Conservation (phyloP, 2,329 filamentous ascomycete species). For the Xylariales sp. region DNA sequence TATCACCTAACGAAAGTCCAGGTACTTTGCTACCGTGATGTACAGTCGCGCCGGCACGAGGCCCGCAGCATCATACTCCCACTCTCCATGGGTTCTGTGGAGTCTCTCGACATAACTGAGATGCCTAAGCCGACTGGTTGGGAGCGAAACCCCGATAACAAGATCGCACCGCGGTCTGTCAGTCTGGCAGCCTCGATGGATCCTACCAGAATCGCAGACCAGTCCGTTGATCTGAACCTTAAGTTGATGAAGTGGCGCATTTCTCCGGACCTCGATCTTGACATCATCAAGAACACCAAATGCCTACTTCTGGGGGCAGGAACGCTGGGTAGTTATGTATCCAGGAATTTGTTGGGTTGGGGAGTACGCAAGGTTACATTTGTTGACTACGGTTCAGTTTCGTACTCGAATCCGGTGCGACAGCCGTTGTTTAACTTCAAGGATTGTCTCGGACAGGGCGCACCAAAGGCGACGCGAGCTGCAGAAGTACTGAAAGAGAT, state of each 20-base stretch:
- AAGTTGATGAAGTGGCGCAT: conserved; percentile 99
- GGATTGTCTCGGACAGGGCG: conserved; percentile 83
- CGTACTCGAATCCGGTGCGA: conserved; percentile 92
- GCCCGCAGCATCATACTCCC: conserved; percentile 76
- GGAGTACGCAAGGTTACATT: conserved; percentile 94
- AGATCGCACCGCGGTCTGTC: conserved; percentile 71
- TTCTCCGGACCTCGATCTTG: conserved; percentile 80
- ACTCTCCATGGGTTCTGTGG: conserved; percentile 49
- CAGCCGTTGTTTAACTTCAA: conserved; percentile 89
- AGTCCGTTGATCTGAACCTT: conserved; percentile 91
- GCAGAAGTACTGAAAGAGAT: conserved; percentile 78
- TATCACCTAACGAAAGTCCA: conserved; percentile 75
- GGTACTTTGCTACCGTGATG: conserved; percentile 86
- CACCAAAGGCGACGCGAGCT: conserved; percentile 75
- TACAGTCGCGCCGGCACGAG: conserved; percentile 70
- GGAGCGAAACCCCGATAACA: conserved; percentile 79
- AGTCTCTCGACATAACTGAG: conserved; percentile 37
- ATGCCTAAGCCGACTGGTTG: conserved; percentile 94
- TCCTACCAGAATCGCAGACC: conserved; percentile 79
- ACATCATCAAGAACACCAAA: conserved; percentile 82
- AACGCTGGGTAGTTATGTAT: conserved; percentile 90
- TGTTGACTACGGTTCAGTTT: conserved; percentile 88
- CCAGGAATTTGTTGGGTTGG: conserved; percentile 90
- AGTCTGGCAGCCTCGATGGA: conserved; percentile 94
- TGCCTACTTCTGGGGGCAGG: conserved; percentile 90